Conservation (phyloP, 495 filamentous ascomycete genomes). For the Hamigera avellanea region DNA sequence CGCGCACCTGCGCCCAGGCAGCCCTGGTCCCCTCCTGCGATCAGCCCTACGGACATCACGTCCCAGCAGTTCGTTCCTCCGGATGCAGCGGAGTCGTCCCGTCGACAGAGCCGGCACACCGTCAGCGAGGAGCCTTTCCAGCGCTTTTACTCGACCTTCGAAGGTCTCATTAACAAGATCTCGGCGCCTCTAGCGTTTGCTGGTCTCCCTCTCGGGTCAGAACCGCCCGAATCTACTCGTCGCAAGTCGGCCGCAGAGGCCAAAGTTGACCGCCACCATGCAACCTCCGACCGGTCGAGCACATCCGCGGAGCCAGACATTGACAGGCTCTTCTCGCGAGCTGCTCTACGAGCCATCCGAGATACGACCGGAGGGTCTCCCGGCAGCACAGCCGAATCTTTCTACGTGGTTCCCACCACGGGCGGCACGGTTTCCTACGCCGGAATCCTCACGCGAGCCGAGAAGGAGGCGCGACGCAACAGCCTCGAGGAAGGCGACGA, state of each 20-base stretch:
- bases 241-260: conserved; percentile 29
- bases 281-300: conserved; percentile 24
- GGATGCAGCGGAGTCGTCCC: conserved; percentile 8
- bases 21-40: conserved; percentile 24
- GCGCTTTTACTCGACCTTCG: conserved; percentile 81
- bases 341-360: conserved; percentile 60
- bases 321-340: conserved; percentile 62
- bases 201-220: conserved; percentile 62
- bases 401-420: conserved; percentile 88
- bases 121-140: conserved; percentile 70
- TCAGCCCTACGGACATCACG: conserved; percentile 24
- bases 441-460: conserved; percentile 63
- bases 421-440: conserved; percentile 87
- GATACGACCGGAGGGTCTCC: conserved; percentile 34
- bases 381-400: conserved; percentile 57
- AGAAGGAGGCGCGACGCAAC: conserved; percentile 45
- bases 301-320: conserved; percentile 54
- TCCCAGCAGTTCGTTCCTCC: conserved; percentile 24
- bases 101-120: conserved; percentile 5
- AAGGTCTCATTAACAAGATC: conserved; percentile 67
- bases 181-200: conserved; percentile 88
- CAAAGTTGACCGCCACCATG: conserved; percentile 26
- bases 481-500: conserved; percentile 52
- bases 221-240: conserved; percentile 28
- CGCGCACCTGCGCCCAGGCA: conserved; percentile 17